Conservation (phyloP, 2,329 filamentous ascomycete genomes). For the Nemania diffusa region DNA sequence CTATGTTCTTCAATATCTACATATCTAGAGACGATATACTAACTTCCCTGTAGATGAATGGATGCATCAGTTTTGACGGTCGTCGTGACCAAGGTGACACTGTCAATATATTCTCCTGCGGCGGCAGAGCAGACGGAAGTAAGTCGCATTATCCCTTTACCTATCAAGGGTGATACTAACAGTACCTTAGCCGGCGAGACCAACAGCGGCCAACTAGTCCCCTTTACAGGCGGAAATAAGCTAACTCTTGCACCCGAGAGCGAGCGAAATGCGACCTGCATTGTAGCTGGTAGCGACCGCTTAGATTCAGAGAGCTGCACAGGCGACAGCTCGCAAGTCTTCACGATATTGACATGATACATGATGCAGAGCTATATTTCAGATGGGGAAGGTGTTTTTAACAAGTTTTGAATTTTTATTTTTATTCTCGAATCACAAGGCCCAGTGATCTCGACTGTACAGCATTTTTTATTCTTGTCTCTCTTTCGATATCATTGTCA, state of each 20-base stretch:
- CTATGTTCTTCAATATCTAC: background rate
- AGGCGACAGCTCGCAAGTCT: slow-evolving; percentile 45
- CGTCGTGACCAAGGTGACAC: slow-evolving; percentile 57
- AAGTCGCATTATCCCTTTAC: slow-evolving; percentile 37
- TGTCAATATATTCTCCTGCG: slow-evolving; percentile 63
- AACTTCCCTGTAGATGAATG: slow-evolving; percentile 52
- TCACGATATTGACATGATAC: slow-evolving; percentile 43
- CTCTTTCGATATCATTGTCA: background rate
- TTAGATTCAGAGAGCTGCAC: slow-evolving; percentile 49
- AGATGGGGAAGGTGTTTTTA: background rate
- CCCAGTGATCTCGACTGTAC: background rate
- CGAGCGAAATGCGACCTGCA: slow-evolving; percentile 56
- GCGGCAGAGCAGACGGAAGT: slow-evolving; percentile 61
- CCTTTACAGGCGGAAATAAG: slow-evolving; percentile 55
- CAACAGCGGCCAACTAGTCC: slow-evolving; percentile 61
- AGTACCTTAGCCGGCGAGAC: slow-evolving; percentile 54
- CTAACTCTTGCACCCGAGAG: slow-evolving; percentile 59
- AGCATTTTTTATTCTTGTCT: background rate
- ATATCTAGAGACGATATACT: slow-evolving; percentile 11
- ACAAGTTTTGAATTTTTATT: background rate
- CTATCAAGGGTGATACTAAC: slow-evolving; percentile 29
- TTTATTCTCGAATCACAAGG: background rate
- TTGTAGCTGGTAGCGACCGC: slow-evolving; percentile 53
- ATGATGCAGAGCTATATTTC: background rate
- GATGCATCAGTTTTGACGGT: slow-evolving; percentile 63